phyloP scores from a whole-genome alignment of 257 asterid genomes.

The Phtheirospermum japonicum region DNA sequence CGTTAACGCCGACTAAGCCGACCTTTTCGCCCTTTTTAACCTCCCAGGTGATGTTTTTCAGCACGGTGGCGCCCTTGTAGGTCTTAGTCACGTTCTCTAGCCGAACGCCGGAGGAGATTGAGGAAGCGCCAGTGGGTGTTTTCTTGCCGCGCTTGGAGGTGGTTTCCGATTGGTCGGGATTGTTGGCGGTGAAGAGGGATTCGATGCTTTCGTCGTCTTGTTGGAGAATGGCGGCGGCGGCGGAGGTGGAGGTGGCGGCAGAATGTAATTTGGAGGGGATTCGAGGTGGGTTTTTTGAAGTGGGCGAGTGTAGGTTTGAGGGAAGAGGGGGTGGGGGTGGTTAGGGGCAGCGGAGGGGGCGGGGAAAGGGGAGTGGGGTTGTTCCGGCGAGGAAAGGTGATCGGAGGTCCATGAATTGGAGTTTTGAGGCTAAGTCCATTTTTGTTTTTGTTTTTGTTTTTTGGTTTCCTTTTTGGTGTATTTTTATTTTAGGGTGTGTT shows the following conservation, averaged over 20 bases:
- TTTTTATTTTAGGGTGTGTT: no score
- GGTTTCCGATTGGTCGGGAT: background rate
- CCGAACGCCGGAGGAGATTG: conserved; percentile 84
- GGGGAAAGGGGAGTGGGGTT: background rate
- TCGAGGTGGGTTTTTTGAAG: background rate
- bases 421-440: conserved; percentile 51
- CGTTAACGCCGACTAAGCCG: conserved; percentile 93
- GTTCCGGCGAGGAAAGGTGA: conserved; percentile 27
- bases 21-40: conserved; percentile 94
- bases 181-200: background rate
- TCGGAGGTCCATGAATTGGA: conserved; percentile 44
- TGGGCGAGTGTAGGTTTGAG: background rate
- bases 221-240: background rate
- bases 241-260: conserved; percentile 7
- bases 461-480: no score
- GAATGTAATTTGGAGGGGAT: background rate
- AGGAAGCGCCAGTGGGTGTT: conserved; percentile 57
- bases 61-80: conserved; percentile 78
- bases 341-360: background rate
- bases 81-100: conserved; percentile 77
- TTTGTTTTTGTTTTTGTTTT: no score
- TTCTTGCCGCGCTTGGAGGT: background rate
- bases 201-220: background rate
- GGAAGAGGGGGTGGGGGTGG: background rate
- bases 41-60: conserved; percentile 90